Evolutionary conservation across 805 yeast species (phyloP).

Genomic region (Cyberlindnera subsufficiens): DNA sequence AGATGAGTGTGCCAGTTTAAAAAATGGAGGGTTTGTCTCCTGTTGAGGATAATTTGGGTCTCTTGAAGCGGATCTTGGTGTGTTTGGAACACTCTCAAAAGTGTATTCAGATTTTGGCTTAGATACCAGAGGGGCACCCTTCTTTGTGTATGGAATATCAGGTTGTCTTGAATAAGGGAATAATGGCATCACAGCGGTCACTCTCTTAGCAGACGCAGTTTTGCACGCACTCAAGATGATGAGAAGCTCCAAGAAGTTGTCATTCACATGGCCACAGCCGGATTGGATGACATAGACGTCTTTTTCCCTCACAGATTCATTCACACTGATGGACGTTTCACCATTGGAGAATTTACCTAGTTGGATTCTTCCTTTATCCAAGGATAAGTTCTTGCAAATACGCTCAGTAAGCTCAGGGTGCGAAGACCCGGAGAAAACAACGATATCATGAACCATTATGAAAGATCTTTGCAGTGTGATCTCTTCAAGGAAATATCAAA

Average conservation of each 20-base stretch:
- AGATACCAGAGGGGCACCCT: slow-evolving; percentile 62
- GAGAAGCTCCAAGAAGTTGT: slow-evolving; percentile 90
- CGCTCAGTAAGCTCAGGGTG: slow-evolving; percentile 72
- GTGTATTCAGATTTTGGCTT: slow-evolving; percentile 35
- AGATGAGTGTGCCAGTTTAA: too few species aligned
- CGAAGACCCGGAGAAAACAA: slow-evolving; percentile 86
- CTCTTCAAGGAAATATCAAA: too few species aligned
- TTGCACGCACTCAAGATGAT: slow-evolving; percentile 92
- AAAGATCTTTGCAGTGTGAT: too few species aligned
- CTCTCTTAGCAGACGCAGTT: slow-evolving; percentile 94
- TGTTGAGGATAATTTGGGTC: neutral
- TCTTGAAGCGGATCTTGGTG: slow-evolving; percentile 31
- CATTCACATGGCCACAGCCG: slow-evolving; percentile 80
- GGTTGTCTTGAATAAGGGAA: slow-evolving; percentile 97
- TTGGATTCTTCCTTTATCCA: slow-evolving; percentile 61
- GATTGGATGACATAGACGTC: slow-evolving; percentile 94
- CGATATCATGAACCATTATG: slow-evolving; percentile 63
- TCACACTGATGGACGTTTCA: slow-evolving; percentile 82
- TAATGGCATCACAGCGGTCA: slow-evolving; percentile 91
- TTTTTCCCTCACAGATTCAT: slow-evolving; percentile 90
- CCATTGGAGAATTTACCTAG: slow-evolving; percentile 80
- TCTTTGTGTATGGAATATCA: slow-evolving; percentile 76
- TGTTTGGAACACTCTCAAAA: slow-evolving; percentile 43
- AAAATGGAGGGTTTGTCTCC: too few species aligned
- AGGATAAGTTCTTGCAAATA: slow-evolving; percentile 74